Conservation (phyloP, 352 stramenopile species). For the Paralagenidium karlingii region DNA sequence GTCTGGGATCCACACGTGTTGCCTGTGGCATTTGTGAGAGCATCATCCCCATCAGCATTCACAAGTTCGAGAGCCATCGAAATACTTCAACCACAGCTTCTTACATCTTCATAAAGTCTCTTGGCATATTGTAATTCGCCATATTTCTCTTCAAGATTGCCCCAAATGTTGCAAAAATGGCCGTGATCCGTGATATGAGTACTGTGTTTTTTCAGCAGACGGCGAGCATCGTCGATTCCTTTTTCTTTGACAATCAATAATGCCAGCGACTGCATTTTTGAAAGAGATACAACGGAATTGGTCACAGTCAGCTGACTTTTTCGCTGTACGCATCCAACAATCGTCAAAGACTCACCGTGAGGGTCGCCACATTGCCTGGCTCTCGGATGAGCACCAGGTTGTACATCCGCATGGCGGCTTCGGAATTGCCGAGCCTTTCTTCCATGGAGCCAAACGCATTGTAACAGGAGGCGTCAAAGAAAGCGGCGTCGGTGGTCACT, state of each 20-base stretch:
- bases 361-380: slow-evolving; percentile 58
- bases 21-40: no score
- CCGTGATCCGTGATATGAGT: no score
- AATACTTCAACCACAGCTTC: no score
- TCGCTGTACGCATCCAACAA: slow-evolving; percentile 40
- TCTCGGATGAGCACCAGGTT: slow-evolving; percentile 34
- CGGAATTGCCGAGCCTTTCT: slow-evolving; percentile 57
- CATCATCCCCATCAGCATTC: no score
- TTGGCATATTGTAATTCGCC: slow-evolving; percentile 51
- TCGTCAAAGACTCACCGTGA: slow-evolving; percentile 68
- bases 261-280: slow-evolving; percentile 1
- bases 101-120: slow-evolving; percentile 65
- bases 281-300: not conserved
- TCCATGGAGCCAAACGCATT: slow-evolving; percentile 82
- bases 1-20: slow-evolving; percentile 44
- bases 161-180: slow-evolving; percentile 65
- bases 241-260: slow-evolving; percentile 14
- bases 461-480: slow-evolving; percentile 65
- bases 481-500: slow-evolving; percentile 48
- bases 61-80: no score
- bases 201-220: no score
- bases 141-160: slow-evolving; percentile 62
- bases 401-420: slow-evolving; percentile 52
- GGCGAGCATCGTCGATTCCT: no score
- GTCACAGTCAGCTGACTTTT: no score